Evolutionary conservation across 768 basidiomycete species (phyloP).

Genomic region (Floccularia luteovirens): DNA sequence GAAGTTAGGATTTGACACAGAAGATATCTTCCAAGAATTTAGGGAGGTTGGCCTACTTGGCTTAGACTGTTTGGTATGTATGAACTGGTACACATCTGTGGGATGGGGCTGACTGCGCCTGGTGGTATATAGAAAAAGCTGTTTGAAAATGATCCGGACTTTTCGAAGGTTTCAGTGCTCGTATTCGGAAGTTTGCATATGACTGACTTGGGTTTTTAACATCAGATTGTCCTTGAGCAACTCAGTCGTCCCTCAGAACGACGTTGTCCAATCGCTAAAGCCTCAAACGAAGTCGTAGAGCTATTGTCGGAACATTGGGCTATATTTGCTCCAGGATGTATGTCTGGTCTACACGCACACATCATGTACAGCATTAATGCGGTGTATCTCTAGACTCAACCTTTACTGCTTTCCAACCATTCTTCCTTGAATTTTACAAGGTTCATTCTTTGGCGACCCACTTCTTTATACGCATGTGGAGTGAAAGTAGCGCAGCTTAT

Average conservation of each 20-base stretch:
- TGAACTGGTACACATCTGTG: no score
- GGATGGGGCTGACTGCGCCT: no score
- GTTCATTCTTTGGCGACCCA: slow-evolving; percentile 76
- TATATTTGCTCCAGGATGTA: slow-evolving; percentile 81
- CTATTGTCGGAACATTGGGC: slow-evolving; percentile 81
- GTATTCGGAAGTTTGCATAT: not conserved
- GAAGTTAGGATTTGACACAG: slow-evolving; percentile 69
- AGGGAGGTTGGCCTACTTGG: slow-evolving; percentile 74
- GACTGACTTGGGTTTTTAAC: slow-evolving; percentile 7
- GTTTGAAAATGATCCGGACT: slow-evolving; percentile 64
- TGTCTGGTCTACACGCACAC: slow-evolving; percentile 17
- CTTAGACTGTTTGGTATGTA: slow-evolving; percentile 68
- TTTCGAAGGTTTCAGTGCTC: slow-evolving; percentile 52
- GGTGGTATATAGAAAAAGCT: slow-evolving; percentile 59
- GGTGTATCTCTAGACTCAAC: slow-evolving; percentile 50
- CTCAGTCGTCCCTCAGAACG: slow-evolving; percentile 64
- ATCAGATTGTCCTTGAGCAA: slow-evolving; percentile 75
- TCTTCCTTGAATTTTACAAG: slow-evolving; percentile 78
- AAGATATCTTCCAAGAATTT: slow-evolving; percentile 73
- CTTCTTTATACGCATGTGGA: slow-evolving; percentile 93
- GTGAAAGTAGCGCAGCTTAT: slow-evolving; percentile 70
- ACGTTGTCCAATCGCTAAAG: slow-evolving; percentile 76
- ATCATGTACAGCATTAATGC: not conserved
- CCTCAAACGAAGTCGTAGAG: slow-evolving; percentile 82
- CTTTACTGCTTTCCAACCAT: slow-evolving; percentile 76